Conservation (phyloP, 148 eudicot genomes). For the Arctostaphylos glauca region DNA sequence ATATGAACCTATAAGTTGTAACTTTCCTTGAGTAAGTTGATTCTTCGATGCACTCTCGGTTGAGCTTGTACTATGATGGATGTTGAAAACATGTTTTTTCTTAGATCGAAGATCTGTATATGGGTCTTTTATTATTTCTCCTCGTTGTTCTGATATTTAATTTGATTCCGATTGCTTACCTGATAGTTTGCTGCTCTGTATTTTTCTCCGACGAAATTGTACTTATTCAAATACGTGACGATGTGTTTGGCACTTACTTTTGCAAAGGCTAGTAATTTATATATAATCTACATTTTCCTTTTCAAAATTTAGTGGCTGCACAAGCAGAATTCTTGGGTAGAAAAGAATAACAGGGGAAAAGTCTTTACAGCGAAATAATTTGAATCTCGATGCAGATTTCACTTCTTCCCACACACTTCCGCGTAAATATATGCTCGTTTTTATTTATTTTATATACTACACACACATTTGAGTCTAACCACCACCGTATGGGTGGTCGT, state of each 20-base stretch:
- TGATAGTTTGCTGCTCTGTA: not conserved
- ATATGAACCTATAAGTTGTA: too few relatives aligned
- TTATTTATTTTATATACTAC: too few relatives aligned
- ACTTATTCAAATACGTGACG: not conserved
- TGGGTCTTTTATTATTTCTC: not conserved
- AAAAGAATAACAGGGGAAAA: too few relatives aligned
- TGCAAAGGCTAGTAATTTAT: not conserved
- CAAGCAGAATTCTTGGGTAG: not conserved
- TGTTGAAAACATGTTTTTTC: not conserved
- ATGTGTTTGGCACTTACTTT: not conserved
- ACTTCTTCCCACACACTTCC: not conserved
- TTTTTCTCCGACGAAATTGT: not conserved
- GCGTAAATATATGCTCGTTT: too few relatives aligned
- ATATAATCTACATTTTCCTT: not conserved
- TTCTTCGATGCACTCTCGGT: not conserved
- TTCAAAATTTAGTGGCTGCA: not conserved
- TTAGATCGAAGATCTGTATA: not conserved
- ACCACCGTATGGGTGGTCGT: too few relatives aligned
- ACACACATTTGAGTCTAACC: not conserved
- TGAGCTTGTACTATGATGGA: not conserved
- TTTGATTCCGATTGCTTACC: not conserved
- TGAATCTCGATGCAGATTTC: not conserved
- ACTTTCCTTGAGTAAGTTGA: not conserved
- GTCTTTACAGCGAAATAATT: too few relatives aligned
- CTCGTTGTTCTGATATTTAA: not conserved